These are phyloP conservation scores for Nemania serpens DNA, from an alignment of 2,329 filamentous ascomycete genomes.

Conservation along the genomic window DNA sequence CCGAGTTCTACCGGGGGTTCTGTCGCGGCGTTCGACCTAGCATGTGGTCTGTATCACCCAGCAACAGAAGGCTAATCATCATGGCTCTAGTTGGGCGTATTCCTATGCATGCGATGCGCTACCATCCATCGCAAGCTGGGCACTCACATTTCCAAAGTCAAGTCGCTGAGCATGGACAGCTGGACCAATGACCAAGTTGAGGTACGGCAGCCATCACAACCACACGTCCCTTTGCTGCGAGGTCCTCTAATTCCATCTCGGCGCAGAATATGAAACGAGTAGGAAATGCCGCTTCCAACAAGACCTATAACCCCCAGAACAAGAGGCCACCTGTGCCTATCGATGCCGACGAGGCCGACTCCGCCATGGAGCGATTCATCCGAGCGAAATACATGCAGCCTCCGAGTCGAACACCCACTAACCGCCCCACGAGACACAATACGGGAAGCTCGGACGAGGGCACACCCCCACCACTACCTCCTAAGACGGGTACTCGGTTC, in stretches of 20 bases:
- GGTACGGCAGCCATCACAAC: slow-evolving; percentile 57
- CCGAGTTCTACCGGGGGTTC: too few relatives aligned
- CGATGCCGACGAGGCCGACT: slow-evolving; percentile 90
- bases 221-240: slow-evolving; percentile 17
- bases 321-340: slow-evolving; percentile 82
- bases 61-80: slow-evolving; percentile 33
- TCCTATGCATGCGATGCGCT: slow-evolving; percentile 97
- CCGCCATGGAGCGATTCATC: slow-evolving; percentile 94
- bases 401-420: slow-evolving; percentile 42
- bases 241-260: slow-evolving; percentile 21
- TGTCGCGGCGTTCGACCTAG: too few relatives aligned
- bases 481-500: slow-evolving; percentile 67
- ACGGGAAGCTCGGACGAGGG: slow-evolving; percentile 60
- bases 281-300: slow-evolving; percentile 85
- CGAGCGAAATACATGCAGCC: slow-evolving; percentile 85
- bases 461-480: slow-evolving; percentile 64
- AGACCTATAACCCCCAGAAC: slow-evolving; percentile 85
- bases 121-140: slow-evolving; percentile 94
- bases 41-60: too few relatives aligned
- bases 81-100: slow-evolving; percentile 76
- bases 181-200: slow-evolving; percentile 97
- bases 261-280: slow-evolving; percentile 88
- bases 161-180: slow-evolving; percentile 97
- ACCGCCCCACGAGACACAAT: slow-evolving; percentile 45
- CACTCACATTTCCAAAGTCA: slow-evolving; percentile 98